phyloP scores from a whole-genome alignment of 2,329 filamentous ascomycete species.

The Sporothrix inflata region DNA sequence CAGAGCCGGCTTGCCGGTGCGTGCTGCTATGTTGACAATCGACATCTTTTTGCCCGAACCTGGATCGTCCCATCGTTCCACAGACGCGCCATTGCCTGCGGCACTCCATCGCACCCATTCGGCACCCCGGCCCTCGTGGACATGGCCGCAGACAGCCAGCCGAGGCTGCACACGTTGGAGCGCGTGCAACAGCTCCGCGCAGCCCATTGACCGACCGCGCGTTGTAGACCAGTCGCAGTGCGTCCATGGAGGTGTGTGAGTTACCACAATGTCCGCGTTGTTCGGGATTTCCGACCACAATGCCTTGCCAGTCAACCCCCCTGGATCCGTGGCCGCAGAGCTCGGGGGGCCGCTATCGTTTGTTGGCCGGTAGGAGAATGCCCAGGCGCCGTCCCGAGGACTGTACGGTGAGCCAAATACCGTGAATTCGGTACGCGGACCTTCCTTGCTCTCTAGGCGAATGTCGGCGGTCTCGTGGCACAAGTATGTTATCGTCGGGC shows the following conservation, averaged over 20 bases:
- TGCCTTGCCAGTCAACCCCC: conserved; percentile 61
- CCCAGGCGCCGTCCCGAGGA: conserved; percentile 62
- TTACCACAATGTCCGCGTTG: conserved; percentile 68
- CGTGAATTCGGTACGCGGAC: conserved; percentile 63
- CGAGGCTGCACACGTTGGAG: conserved; percentile 65
- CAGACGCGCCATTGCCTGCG: conserved; percentile 40
- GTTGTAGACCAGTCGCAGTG: conserved; percentile 58
- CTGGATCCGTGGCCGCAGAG: conserved; percentile 62
- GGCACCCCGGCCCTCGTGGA: conserved; percentile 69
- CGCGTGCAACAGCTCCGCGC: conserved; percentile 59
- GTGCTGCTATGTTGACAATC: conserved; percentile 62
- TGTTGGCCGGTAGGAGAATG: conserved; percentile 62
- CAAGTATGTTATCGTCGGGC: conserved; percentile 65
- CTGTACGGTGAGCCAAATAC: conserved; percentile 74
- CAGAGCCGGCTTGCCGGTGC: conserved; percentile 45
- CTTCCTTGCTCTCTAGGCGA: conserved; percentile 55
- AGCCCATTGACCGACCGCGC: conserved; percentile 55
- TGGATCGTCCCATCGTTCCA: conserved; percentile 61
- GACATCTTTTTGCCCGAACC: conserved; percentile 64
- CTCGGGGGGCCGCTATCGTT: conserved; percentile 60
- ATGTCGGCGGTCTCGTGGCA: conserved; percentile 60
- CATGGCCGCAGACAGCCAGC: conserved; percentile 71
- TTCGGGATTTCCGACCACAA: conserved; percentile 66
- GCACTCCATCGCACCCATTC: conserved; percentile 65
- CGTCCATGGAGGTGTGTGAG: conserved; percentile 67